These are phyloP conservation scores for Phlegmacium glaucopus DNA, from an alignment of 768 basidiomycete genomes.

Conservation along the genomic window DNA sequence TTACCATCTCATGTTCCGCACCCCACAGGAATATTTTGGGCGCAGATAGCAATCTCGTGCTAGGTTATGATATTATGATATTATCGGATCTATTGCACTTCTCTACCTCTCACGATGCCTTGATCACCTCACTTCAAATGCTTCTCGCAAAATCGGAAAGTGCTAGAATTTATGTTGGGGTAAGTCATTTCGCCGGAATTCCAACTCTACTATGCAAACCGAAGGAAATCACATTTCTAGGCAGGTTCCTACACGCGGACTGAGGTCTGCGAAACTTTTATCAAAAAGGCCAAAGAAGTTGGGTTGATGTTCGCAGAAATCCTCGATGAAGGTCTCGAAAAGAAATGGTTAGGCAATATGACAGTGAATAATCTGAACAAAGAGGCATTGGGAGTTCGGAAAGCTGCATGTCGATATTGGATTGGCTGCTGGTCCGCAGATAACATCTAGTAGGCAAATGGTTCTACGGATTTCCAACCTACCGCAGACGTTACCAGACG, in stretches of 20 bases:
- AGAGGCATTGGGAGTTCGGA: constrained; percentile 46
- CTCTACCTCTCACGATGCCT: constrained; percentile 51
- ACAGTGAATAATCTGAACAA: constrained; percentile 43
- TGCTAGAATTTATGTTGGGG: constrained; percentile 55
- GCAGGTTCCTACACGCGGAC: constrained; percentile 60
- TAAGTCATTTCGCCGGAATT: constrained; percentile 15
- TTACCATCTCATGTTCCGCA: not conserved
- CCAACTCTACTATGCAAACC: not conserved
- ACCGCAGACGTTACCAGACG: too few species aligned
- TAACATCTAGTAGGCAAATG: not conserved
- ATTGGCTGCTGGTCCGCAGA: constrained; percentile 45
- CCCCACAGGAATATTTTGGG: not conserved
- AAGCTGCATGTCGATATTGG: constrained; percentile 63
- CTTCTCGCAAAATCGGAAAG: constrained; percentile 41
- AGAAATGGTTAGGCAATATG: constrained; percentile 46
- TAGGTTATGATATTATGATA: constrained; percentile 56
- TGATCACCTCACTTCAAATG: constrained; percentile 45
- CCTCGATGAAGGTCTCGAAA: constrained; percentile 22
- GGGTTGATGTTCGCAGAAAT: constrained; percentile 51
- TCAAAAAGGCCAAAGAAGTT: constrained; percentile 31
- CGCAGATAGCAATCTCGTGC: not conserved
- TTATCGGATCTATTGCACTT: constrained; percentile 76
- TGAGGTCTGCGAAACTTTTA: constrained; percentile 51
- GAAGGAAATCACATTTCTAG: constrained; percentile 13
- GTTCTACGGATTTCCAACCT: too few species aligned